Base-by-base conservation (phyloP, 495 filamentous ascomycete species). In the Aspergillus carlsbadensis region DNA sequence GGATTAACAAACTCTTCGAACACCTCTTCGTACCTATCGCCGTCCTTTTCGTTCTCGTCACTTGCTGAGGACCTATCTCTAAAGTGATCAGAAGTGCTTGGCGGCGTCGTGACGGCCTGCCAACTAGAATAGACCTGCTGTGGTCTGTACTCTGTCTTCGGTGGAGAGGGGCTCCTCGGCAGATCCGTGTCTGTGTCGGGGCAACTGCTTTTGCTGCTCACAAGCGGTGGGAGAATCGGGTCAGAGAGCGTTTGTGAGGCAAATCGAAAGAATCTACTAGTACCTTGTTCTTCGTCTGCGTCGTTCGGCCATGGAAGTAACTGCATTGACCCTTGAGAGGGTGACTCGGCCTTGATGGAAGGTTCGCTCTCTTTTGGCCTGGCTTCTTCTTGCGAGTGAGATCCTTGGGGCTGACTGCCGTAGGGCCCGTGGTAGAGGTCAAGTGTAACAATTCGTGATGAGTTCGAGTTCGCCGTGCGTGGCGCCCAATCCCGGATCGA, bases 401-500 rank as follows among this genome's bases (percentile, higher is more conserved):
- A 14, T 21, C 15, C 5, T 40, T 34, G 4, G 10, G 42, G 35
- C n/a, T 46, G 10, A 13, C 15, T 35, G n/a, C 31, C 34, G 21
- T 14, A 6, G 18, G 11, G 20, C n/a, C 26, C 20, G 14, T 35
- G 15, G 3, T 42, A 57, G 33, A 33, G 36, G 0, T 44, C 35
- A 3, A 68, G 34, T 8, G 59, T 34, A 11, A 63, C 52, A 20
- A 65, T 52, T 15, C 60, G 33, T 3, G 56, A 37, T 6, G 46
- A 36, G 10, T 56, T 34, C 7, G 46, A 36, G 10, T 56, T 34
- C 4, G 31, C 53, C n/a, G 22, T 18, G 18, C 57, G 56, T 31
- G 76, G 77, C 42, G 62, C 66, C 84, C 85, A 88, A 53, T 77
- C 68, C 31, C 61, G 57, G 20, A 79, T 77, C 0, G 78, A 68